A percentile compares a stretch with the other conserved stretches of the same genome.
Evolutionary conservation across 805 yeast genomes (phyloP).

Genomic region (Metschnikowia rubicola): DNA sequence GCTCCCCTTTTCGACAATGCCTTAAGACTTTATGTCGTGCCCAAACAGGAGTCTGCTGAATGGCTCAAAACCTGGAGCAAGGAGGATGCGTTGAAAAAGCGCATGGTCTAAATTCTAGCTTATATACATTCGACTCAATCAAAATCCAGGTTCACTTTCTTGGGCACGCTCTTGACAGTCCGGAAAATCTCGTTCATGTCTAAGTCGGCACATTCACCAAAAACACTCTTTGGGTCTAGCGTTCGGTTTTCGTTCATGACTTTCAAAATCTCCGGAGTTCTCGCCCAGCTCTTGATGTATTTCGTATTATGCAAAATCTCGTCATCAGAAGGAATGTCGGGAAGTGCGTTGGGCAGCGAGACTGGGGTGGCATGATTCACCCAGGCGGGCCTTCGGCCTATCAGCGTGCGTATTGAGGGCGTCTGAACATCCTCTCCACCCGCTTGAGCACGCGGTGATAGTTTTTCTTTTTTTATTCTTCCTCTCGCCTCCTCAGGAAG

Average conservation of each 20-base stretch:
- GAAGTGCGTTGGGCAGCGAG: slow-evolving; percentile 19
- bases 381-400: too few species aligned
- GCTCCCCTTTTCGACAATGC: slow-evolving; percentile 77
- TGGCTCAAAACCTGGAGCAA: slow-evolving; percentile 74
- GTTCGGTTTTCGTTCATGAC: slow-evolving; percentile 25
- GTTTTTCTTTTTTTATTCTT: slow-evolving; percentile 8
- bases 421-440: not conserved
- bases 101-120: slow-evolving; percentile 12
- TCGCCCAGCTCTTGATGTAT: slow-evolving; percentile 33
- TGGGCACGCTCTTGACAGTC: slow-evolving; percentile 31
- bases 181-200: slow-evolving; percentile 61
- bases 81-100: slow-evolving; percentile 50
- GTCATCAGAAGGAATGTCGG: slow-evolving; percentile 42
- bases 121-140: not conserved
- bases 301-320: slow-evolving; percentile 20
- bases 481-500: slow-evolving; percentile 39
- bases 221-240: slow-evolving; percentile 63
- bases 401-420: not conserved
- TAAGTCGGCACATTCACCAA: slow-evolving; percentile 71
- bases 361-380: not conserved
- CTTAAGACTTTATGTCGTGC: slow-evolving; percentile 73
- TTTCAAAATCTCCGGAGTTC: slow-evolving; percentile 32
- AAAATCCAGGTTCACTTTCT: not conserved
- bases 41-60: slow-evolving; percentile 56
- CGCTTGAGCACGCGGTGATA: not conserved